Conservation (phyloP, 805 yeast species). For the Barnettozyma salicaria region DNA sequence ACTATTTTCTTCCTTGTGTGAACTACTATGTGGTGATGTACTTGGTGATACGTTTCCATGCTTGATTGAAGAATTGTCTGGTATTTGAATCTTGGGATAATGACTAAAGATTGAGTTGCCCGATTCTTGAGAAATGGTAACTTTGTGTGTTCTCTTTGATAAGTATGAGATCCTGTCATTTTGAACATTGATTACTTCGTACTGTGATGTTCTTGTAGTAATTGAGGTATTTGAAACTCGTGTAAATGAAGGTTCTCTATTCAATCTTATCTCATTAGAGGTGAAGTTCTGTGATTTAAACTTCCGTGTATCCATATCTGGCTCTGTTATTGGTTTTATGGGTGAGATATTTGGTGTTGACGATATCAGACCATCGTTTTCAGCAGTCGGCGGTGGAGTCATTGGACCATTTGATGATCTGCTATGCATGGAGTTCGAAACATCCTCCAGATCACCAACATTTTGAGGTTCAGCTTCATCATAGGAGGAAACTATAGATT, state of each 20-base stretch:
- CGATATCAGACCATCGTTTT: constrained; percentile 21
- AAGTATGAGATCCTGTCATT: constrained; percentile 20
- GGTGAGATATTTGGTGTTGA: constrained; percentile 26
- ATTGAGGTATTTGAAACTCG: constrained; percentile 20
- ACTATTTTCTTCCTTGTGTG: too few relatives aligned
- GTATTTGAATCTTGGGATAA: constrained; percentile 1
- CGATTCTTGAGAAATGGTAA: constrained; percentile 12
- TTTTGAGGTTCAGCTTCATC: constrained; percentile 16
- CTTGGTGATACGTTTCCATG: constrained; percentile 6
- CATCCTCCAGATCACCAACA: constrained; percentile 8
- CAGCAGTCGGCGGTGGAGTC: constrained; percentile 20
- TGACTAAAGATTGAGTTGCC: constrained; percentile 21
- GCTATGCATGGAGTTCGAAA: constrained; percentile 12
- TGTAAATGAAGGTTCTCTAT: constrained; percentile 20
- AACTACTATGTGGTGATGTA: background rate
- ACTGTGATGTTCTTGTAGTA: background rate
- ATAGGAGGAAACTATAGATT: constrained; percentile 24
- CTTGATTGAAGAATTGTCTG: constrained; percentile 16
- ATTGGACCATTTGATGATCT: constrained; percentile 19
- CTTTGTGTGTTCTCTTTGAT: constrained; percentile 21
- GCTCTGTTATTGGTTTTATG: constrained; percentile 21
- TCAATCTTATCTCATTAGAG: constrained; percentile 15
- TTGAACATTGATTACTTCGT: background rate
- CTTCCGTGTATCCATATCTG: background rate
- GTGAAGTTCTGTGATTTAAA: too few relatives aligned